Base-by-base conservation (phyloP, 2,329 filamentous ascomycete genomes). In the Pestalotiopsis sp. region DNA sequence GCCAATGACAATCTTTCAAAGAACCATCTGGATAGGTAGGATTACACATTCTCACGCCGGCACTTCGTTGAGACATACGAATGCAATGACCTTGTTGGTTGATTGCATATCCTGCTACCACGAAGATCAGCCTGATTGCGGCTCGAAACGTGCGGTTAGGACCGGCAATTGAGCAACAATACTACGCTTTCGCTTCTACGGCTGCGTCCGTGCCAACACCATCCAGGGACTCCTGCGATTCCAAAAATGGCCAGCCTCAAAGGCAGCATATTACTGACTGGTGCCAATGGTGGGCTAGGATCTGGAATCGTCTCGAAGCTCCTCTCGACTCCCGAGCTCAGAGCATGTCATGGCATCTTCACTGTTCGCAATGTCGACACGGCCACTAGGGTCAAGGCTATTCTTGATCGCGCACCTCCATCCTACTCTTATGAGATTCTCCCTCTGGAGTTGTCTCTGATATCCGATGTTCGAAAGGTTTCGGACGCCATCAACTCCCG, bases 281-380 rank as follows among this genome's bases (percentile, higher is more conserved):
- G 80, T 6, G 72, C 79, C 45, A 83, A 83, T 67, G 81, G 81
- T 57, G 78, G 80, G 23, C 76, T 83, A 36, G 80, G 80, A 7
- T 78, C 77, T 12, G 75, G 76, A 25, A 79, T 80, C 7, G 76
- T 79, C 11, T 60, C 69, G 4, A 71, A 75, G 7, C 75, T 83
- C 38, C 52, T 80, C 45, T 68, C 70, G 17, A 73, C 68, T 13
- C 71, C 76, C 0, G 71, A 78, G 4, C 68, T 82, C 12, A 77
- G 11, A 52, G 79, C 3, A 31, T 78, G 82, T 68, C 74, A 76
- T 4, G 78, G 80, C 7, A 62, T 83, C 2, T 83, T 82, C 68
- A 75, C 78, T 1, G 81, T 82, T 20, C 78, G 81, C 49, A 78
- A 78, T 41, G 70, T 72, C 5, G 74, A 74, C 41, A 73, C 72